These are phyloP conservation scores for Punica granatum DNA, from an alignment of 345 rosid genomes.

Conservation along the genomic window DNA sequence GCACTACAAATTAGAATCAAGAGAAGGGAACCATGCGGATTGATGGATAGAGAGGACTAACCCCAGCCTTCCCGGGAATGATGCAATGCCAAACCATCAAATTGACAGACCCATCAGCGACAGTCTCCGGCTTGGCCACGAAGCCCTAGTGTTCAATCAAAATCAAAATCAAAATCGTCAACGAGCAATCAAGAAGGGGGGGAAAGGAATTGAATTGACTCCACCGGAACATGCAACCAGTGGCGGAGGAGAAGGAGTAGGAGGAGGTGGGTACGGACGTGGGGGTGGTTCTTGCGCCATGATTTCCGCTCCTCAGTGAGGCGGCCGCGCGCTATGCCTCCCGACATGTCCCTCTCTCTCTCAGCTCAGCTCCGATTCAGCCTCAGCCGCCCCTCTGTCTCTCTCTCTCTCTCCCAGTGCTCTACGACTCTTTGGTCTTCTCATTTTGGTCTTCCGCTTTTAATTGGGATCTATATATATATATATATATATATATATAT, in stretches of 20 bases:
- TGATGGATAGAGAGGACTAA: slow-evolving; percentile 44
- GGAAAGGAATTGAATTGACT: neutral
- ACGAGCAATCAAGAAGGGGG: neutral
- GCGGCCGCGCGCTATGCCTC: slow-evolving; percentile 84
- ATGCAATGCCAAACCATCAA: slow-evolving; percentile 95
- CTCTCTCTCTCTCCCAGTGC: neutral
- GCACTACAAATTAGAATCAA: too few relatives aligned
- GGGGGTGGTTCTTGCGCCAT: slow-evolving; percentile 98
- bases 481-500: too few relatives aligned
- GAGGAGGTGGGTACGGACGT: slow-evolving; percentile 54
- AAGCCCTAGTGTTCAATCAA: slow-evolving; percentile 46
- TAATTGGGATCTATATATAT: too few relatives aligned
- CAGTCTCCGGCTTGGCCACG: slow-evolving; percentile 86
- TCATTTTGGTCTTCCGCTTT: too few relatives aligned
- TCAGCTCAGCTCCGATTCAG: neutral
- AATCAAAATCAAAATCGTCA: neutral
- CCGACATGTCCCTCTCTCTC: slow-evolving; percentile 46
- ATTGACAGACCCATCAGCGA: slow-evolving; percentile 73
- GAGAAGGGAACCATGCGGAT: too few relatives aligned
- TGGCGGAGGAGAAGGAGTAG: neutral
- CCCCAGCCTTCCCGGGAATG: slow-evolving; percentile 90
- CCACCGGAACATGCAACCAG: too few relatives aligned
- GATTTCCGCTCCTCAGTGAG: slow-evolving; percentile 87
- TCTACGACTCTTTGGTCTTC: slow-evolving; percentile 10
- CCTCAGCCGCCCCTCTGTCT: neutral